Evolutionary conservation across 768 basidiomycete genomes (phyloP).

Genomic region (Amyloporia xantha): DNA sequence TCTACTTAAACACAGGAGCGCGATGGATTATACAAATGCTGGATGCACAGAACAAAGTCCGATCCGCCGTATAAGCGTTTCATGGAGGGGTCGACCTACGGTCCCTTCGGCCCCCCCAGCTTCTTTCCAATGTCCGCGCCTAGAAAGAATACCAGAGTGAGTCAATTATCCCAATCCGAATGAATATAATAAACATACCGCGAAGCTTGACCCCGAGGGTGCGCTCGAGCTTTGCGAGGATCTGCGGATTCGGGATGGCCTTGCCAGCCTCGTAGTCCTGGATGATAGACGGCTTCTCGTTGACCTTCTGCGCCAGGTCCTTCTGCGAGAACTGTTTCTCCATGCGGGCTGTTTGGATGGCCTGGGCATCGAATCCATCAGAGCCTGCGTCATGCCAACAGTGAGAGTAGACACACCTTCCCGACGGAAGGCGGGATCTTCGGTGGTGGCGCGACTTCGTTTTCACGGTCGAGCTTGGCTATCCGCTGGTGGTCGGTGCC

Average conservation of each 20-base stretch:
- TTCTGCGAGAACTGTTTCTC: constrained; percentile 83
- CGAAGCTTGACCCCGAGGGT: constrained; percentile 82
- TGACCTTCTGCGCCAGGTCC: constrained; percentile 87
- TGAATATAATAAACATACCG: constrained; percentile 62
- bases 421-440: constrained; percentile 72
- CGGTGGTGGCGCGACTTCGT: constrained; percentile 88
- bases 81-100: constrained; percentile 41
- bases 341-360: constrained; percentile 75
- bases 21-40: background rate
- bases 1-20: constrained; percentile 1
- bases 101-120: constrained; percentile 71
- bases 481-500: constrained; percentile 92
- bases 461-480: constrained; percentile 90
- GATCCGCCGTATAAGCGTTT: background rate
- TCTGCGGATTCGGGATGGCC: constrained; percentile 81
- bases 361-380: constrained; percentile 33
- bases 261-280: constrained; percentile 88
- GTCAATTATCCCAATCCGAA: background rate
- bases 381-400: background rate
- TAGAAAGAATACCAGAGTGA: constrained; percentile 25
- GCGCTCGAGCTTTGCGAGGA: constrained; percentile 86
- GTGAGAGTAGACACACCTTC: constrained; percentile 40
- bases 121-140: constrained; percentile 84
- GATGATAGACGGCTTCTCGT: constrained; percentile 84
- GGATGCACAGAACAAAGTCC: background rate